A percentile compares a stretch with the other conserved stretches of the same genome.
phyloP scores from a whole-genome alignment of 192 early-diverging fungal species.

The Linnemannia elongata region DNA sequence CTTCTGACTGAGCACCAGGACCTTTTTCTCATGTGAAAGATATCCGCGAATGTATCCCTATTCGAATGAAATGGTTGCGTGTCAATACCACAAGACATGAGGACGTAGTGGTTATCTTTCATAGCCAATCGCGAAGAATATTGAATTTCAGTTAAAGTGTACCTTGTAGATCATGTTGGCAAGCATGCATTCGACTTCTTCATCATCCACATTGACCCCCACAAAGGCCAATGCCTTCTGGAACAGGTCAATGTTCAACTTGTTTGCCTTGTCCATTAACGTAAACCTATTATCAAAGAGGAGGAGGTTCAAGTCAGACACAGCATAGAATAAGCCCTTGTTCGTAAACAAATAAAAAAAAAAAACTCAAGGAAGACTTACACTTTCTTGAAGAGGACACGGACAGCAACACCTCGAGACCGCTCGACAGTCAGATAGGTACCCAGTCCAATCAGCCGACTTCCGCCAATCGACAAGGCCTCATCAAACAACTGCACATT shows the following conservation, averaged over 20 bases:
- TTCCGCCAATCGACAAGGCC: conserved; percentile 67
- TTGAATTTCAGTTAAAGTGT: background rate
- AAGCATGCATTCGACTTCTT: conserved; percentile 89
- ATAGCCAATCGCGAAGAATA: background rate
- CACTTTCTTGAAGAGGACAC: conserved; percentile 85
- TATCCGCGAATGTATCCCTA: conserved; percentile 91
- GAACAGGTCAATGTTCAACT: conserved; percentile 74
- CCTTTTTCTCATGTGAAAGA: conserved; percentile 81
- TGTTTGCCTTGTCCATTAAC: conserved; percentile 63
- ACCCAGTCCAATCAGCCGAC: conserved; percentile 72
- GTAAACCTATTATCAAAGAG: conserved; percentile 56
- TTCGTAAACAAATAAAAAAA: conserved; percentile 30
- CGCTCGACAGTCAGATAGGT: conserved; percentile 89
- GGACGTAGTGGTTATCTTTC: background rate
- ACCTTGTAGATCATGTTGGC: conserved; percentile 93
- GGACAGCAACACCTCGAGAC: conserved; percentile 75
- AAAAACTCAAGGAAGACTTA: conserved; percentile 57
- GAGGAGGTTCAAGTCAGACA: background rate
- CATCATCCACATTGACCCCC: conserved; percentile 67
- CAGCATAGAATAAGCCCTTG: background rate
- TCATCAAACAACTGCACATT: conserved; percentile 83
- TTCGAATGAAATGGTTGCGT: background rate
- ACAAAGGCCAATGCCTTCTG: conserved; percentile 73
- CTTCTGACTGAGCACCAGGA: conserved; percentile 80
- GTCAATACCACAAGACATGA: background rate